phyloP scores from a whole-genome alignment of 1,139 yeast genomes.

The Taphrina wiesneri region DNA sequence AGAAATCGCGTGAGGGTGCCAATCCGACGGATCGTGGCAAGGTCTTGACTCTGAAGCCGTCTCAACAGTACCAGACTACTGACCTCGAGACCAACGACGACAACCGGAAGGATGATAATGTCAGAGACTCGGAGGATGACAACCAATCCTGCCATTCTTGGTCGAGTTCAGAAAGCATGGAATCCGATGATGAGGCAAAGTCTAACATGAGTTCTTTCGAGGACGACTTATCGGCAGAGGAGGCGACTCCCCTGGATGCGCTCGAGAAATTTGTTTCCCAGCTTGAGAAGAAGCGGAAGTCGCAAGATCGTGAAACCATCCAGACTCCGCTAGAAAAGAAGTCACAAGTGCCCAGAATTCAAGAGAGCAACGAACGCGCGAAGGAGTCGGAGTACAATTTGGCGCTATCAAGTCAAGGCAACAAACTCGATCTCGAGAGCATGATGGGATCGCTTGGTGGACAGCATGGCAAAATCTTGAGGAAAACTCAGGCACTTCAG shows the following conservation, averaged over 20 bases:
- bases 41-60: neutral
- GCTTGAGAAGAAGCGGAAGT: constrained; percentile 43
- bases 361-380: constrained; percentile 56
- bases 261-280: constrained; percentile 42
- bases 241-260: constrained; percentile 40
- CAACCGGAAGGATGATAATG: neutral
- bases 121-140: neutral
- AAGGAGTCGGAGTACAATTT: constrained; percentile 34
- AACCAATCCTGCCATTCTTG: neutral
- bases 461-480: constrained; percentile 47
- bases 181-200: constrained; percentile 47
- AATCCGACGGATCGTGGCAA: neutral
- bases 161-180: constrained; percentile 54
- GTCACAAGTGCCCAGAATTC: constrained; percentile 42
- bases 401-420: constrained; percentile 34
- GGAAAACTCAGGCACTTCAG: constrained; percentile 55
- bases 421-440: constrained; percentile 67
- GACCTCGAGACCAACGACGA: neutral
- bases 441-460: constrained; percentile 68
- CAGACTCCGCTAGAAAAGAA: constrained; percentile 38
- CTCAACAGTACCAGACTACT: neutral
- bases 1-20: neutral
- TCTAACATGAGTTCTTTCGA: constrained; percentile 43
- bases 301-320: constrained; percentile 42
- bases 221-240: constrained; percentile 29